These are phyloP conservation scores for Ophiostoma populinum DNA, from an alignment of 2,329 filamentous ascomycete species.

Conservation along the genomic window DNA sequence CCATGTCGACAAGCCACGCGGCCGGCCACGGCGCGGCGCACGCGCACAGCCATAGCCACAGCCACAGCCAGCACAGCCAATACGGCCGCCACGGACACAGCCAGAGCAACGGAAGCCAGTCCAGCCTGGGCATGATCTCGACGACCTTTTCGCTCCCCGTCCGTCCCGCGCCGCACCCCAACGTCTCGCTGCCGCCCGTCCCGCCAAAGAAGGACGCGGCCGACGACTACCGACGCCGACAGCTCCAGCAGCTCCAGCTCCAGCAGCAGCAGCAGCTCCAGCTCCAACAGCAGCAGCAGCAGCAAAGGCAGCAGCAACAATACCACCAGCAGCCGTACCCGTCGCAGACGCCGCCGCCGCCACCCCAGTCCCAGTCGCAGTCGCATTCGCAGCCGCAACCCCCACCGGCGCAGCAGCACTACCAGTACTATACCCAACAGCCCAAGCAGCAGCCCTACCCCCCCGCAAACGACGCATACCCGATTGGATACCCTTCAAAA, in stretches of 20 bases:
- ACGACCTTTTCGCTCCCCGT: slow-evolving; percentile 46
- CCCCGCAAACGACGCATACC: slow-evolving; percentile 9
- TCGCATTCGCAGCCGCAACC: neutral
- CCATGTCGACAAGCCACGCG: slow-evolving; percentile 11
- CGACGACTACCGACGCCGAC: slow-evolving; percentile 28
- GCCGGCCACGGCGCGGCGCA: too few relatives aligned
- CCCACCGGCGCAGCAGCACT: slow-evolving; percentile 1
- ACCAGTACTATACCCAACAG: slow-evolving; percentile 5
- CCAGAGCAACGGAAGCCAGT: slow-evolving; percentile 16
- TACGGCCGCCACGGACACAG: neutral
- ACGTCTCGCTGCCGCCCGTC: slow-evolving; percentile 42
- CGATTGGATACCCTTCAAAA: slow-evolving; percentile 17
- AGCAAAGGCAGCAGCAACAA: too few relatives aligned
- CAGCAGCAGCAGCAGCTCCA: slow-evolving; percentile 4
- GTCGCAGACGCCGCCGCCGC: neutral
- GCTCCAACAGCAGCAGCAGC: slow-evolving; percentile 4
- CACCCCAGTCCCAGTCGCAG: neutral
- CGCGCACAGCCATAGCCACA: neutral
- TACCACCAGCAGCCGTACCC: slow-evolving; percentile 2
- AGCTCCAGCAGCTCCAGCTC: slow-evolving; percentile 5
- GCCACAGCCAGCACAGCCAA: slow-evolving; percentile 1
- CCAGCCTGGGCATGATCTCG: slow-evolving; percentile 22
- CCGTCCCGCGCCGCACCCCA: slow-evolving; percentile 41
- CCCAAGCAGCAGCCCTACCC: slow-evolving; percentile 4
- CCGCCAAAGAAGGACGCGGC: slow-evolving; percentile 34